Percentiles rank a stretch among this genome's conserved stretches.
Evolutionary conservation across 257 asterid species (phyloP).

Genomic region (Solanum gracilifrons): DNA sequence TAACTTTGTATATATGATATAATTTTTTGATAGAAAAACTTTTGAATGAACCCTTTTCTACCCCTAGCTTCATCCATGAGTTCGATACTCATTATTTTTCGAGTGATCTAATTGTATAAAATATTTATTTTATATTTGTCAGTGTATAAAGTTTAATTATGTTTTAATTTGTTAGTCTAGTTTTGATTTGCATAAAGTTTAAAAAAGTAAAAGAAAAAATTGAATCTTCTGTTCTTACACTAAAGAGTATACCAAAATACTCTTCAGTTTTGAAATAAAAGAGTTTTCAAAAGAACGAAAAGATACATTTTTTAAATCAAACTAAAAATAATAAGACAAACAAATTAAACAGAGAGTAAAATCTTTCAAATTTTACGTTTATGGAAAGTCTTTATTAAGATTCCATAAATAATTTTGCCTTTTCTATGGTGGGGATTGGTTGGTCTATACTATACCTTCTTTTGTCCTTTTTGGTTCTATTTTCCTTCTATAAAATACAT

Average conservation of each 20-base stretch:
- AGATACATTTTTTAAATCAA: not conserved
- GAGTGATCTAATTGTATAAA: not conserved
- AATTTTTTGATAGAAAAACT: not conserved
- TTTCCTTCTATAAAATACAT: slow-evolving; percentile 35
- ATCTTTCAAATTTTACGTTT: slow-evolving; percentile 18
- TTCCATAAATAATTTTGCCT: slow-evolving; percentile 9
- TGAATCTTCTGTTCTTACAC: not conserved
- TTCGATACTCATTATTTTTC: not conserved
- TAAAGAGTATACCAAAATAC: no score
- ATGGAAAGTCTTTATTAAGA: not conserved
- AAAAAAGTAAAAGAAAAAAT: no score
- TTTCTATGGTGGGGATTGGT: slow-evolving; percentile 16
- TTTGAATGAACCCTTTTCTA: not conserved
- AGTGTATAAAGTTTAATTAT: not conserved
- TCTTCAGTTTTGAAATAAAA: no score
- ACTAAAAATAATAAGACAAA: not conserved
- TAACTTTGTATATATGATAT: not conserved
- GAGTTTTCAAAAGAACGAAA: not conserved
- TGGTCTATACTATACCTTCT: slow-evolving; percentile 6
- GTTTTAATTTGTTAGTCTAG: no score
- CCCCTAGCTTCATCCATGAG: not conserved
- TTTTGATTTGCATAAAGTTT: not conserved
- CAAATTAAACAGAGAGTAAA: not conserved
- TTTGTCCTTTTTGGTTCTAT: slow-evolving; percentile 5
- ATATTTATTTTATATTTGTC: not conserved